Evolutionary conservation across 2,329 filamentous ascomycete species (phyloP).

Genomic region (Immersiporthe knoxdaviesiana): DNA sequence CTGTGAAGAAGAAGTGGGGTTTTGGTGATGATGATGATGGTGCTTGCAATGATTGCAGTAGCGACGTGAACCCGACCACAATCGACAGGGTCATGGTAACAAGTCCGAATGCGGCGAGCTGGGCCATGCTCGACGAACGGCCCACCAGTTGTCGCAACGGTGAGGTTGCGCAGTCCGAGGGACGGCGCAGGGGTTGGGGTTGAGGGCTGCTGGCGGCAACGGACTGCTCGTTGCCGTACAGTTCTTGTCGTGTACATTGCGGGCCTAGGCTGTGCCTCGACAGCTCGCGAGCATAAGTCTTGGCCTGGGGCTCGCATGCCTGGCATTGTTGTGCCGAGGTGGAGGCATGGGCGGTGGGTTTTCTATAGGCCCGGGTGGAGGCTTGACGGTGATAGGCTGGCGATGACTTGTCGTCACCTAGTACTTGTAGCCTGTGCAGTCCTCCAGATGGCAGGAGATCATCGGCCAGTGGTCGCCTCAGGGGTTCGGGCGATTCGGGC

Average conservation of each 20-base stretch:
- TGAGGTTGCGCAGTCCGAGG: not conserved
- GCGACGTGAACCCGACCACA: conserved; percentile 25
- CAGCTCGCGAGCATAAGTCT: conserved; percentile 9
- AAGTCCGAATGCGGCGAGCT: conserved; percentile 28
- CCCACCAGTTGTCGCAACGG: conserved; percentile 27
- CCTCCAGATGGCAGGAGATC: not conserved
- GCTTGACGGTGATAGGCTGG: not conserved
- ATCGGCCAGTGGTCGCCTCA: not conserved
- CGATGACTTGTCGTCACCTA: conserved; percentile 1
- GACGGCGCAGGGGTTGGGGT: conserved; percentile 15
- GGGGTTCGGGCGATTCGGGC: not conserved
- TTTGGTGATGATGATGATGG: no score
- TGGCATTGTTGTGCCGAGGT: not conserved
- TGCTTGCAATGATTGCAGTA: conserved; percentile 20
- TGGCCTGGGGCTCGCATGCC: not conserved
- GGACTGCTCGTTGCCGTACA: conserved; percentile 4
- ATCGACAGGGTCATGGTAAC: conserved; percentile 26
- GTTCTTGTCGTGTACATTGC: conserved; percentile 11
- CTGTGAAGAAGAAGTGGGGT: conserved; percentile 15
- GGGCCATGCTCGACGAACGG: conserved; percentile 7
- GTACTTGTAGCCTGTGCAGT: conserved; percentile 1
- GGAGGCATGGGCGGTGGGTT: not conserved
- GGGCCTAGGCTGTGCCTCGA: conserved; percentile 11
- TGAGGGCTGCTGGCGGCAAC: conserved; percentile 21
- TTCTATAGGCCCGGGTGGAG: not conserved